These are phyloP conservation scores for Citrus maxima DNA, from an alignment of 345 rosid species.

Conservation along the genomic window DNA sequence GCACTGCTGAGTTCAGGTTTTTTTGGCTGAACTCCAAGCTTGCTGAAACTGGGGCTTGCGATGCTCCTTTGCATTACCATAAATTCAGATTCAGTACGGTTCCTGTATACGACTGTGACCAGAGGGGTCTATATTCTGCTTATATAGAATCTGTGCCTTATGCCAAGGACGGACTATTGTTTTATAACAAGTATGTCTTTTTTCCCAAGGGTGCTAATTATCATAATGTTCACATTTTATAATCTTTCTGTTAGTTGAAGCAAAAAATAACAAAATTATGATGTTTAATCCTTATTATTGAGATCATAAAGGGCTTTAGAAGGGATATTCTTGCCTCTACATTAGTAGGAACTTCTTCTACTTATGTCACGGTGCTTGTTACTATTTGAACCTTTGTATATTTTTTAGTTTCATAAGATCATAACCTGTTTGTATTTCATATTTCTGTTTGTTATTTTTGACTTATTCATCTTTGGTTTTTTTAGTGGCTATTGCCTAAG, in stretches of 20 bases:
- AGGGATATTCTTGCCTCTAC: background rate
- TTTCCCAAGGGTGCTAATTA: background rate
- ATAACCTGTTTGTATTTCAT: background rate
- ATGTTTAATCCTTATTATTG: background rate
- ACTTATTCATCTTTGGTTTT: conserved; percentile 7
- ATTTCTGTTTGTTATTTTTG: background rate
- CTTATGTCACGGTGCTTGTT: background rate
- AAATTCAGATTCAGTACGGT: conserved; percentile 63
- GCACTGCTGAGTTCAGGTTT: conserved; percentile 88
- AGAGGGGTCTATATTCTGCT: conserved; percentile 60
- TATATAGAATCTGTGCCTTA: conserved; percentile 63
- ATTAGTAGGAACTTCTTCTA: background rate
- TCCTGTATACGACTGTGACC: conserved; percentile 67
- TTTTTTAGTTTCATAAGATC: background rate
- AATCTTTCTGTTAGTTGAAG: conserved; percentile 7
- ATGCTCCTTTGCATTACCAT: conserved; percentile 66
- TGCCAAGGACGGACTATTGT: conserved; percentile 79
- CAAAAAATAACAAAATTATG: background rate
- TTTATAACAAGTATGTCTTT: conserved; percentile 79
- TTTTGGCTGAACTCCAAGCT: conserved; percentile 92
- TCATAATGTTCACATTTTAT: background rate
- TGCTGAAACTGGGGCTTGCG: conserved; percentile 81
- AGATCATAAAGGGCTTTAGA: background rate
- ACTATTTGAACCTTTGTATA: background rate
- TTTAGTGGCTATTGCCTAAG: background rate